Conservation (phyloP, 306 rosid genomes). For the Styphnolobium japonicum region DNA sequence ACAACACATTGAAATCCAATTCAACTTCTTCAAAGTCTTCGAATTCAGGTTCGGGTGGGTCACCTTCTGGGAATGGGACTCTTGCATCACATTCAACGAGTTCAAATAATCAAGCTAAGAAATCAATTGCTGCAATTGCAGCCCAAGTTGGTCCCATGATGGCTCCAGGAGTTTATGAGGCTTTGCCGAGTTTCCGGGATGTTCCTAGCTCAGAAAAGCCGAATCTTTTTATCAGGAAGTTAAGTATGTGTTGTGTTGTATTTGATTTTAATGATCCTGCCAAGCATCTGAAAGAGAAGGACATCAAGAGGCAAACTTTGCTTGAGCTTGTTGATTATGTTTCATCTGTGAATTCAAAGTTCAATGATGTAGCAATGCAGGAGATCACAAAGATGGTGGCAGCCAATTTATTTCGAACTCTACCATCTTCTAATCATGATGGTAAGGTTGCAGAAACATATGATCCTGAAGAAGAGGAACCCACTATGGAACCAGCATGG, state of each 20-base stretch:
- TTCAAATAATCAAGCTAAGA: constrained; percentile 38
- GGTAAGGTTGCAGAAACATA: constrained; percentile 43
- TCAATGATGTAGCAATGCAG: constrained; percentile 50
- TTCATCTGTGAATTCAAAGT: constrained; percentile 43
- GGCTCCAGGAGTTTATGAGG: constrained; percentile 44
- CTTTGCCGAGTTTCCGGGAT: constrained; percentile 50
- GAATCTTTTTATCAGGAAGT: constrained; percentile 45
- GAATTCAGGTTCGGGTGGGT: constrained; percentile 15
- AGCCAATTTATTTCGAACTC: constrained; percentile 49
- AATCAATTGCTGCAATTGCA: constrained; percentile 19
- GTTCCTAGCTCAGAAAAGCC: constrained; percentile 54
- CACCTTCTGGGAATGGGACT: constrained; percentile 40
- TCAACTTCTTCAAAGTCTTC: constrained; percentile 40
- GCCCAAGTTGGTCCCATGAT: constrained; percentile 29
- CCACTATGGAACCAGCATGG: constrained; percentile 56
- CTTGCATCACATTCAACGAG: not conserved
- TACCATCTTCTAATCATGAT: constrained; percentile 44
- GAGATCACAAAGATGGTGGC: constrained; percentile 58
- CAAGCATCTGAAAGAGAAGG: constrained; percentile 47
- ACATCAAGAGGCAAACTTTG: constrained; percentile 50
- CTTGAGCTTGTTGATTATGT: constrained; percentile 62
- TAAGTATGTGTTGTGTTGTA: constrained; percentile 48
- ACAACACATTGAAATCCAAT: constrained; percentile 35
- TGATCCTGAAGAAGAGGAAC: constrained; percentile 61
- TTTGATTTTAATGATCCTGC: constrained; percentile 52